Percentiles rank a stretch among this genome's conserved stretches.
Conservation (phyloP, 768 basidiomycete genomes). For the Hericium rajendrae region DNA sequence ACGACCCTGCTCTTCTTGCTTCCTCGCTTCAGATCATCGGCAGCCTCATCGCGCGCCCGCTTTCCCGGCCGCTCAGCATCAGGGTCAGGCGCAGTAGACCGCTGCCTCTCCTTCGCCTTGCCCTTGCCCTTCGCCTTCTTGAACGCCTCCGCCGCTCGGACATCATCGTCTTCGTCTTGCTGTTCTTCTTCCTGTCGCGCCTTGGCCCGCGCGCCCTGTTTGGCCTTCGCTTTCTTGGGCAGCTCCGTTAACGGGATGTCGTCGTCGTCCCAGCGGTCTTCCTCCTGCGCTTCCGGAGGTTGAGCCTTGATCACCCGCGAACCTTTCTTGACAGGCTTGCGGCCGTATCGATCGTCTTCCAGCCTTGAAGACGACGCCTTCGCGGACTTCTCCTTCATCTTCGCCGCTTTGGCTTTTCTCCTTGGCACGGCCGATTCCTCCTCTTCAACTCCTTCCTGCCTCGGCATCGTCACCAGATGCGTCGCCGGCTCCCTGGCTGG, state of each 20-base stretch:
- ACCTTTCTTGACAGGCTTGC: neutral
- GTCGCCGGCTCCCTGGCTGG: too few relatives aligned
- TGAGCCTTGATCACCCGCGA: too few relatives aligned
- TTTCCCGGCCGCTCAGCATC: too few relatives aligned
- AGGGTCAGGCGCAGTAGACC: too few relatives aligned
- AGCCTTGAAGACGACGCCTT: neutral
- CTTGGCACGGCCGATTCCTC: constrained; percentile 36
- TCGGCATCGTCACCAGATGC: too few relatives aligned
- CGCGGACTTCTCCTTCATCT: neutral
- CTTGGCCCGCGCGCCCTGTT: too few relatives aligned
- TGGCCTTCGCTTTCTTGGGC: too few relatives aligned
- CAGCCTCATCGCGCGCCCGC: neutral
- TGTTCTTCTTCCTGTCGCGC: too few relatives aligned
- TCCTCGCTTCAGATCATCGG: neutral
- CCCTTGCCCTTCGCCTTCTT: neutral
- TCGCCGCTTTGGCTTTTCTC: constrained; percentile 17
- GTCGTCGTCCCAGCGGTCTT: neutral
- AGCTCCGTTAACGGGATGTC: neutral
- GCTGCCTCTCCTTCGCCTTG: neutral
- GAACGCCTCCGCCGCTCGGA: too few relatives aligned
- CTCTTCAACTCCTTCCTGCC: constrained; percentile 17
- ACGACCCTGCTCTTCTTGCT: neutral
- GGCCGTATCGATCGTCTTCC: neutral
- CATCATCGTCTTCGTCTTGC: too few relatives aligned
- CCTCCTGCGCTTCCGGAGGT: too few relatives aligned